Percentiles rank a stretch among this genome's conserved stretches.
These are phyloP conservation scores for Botrytis paeoniae DNA, from an alignment of 2,329 filamentous ascomycete species.

Conservation along the genomic window DNA sequence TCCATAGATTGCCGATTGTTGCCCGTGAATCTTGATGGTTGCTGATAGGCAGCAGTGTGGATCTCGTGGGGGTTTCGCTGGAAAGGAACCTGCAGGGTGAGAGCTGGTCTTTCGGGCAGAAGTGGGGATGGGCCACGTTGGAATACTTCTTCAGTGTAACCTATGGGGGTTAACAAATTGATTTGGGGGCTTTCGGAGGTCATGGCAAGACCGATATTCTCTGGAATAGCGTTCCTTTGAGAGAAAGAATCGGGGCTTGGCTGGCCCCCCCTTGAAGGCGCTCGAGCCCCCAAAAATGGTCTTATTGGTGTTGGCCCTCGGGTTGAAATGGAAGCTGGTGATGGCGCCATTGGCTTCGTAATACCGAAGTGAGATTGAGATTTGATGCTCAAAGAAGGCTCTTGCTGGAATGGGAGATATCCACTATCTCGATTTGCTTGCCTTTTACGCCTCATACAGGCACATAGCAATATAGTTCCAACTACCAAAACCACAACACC, in stretches of 20 bases:
- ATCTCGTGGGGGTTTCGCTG: constrained; percentile 19
- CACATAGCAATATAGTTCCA: constrained; percentile 43
- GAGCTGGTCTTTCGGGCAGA: constrained; percentile 35
- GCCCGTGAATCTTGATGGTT: constrained; percentile 14
- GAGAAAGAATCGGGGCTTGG: constrained; percentile 35
- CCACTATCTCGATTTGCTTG: constrained; percentile 35
- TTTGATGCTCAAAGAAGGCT: constrained; percentile 30
- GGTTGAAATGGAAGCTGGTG: constrained; percentile 15
- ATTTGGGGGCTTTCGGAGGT: constrained; percentile 22
- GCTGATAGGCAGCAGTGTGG: constrained; percentile 17
- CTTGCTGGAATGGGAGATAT: constrained; percentile 35
- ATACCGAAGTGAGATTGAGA: constrained; percentile 20
- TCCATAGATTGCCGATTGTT: constrained; percentile 32
- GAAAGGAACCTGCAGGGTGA: constrained; percentile 32
- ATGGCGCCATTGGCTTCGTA: constrained; percentile 11
- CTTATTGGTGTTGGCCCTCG: constrained; percentile 31
- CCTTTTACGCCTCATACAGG: constrained; percentile 38
- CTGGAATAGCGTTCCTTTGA: constrained; percentile 32
- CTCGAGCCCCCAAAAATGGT: constrained; percentile 22
- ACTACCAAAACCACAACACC: constrained; percentile 50
- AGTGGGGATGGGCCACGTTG: constrained; percentile 32
- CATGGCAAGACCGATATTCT: constrained; percentile 36
- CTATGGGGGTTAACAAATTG: constrained; percentile 5
- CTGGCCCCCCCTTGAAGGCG: constrained; percentile 25
- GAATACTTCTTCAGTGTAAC: constrained; percentile 25